Percentiles rank a stretch among this genome's conserved stretches.
phyloP scores from a whole-genome alignment of 108 stramenopile genomes.

The Cyclotella baltica region DNA sequence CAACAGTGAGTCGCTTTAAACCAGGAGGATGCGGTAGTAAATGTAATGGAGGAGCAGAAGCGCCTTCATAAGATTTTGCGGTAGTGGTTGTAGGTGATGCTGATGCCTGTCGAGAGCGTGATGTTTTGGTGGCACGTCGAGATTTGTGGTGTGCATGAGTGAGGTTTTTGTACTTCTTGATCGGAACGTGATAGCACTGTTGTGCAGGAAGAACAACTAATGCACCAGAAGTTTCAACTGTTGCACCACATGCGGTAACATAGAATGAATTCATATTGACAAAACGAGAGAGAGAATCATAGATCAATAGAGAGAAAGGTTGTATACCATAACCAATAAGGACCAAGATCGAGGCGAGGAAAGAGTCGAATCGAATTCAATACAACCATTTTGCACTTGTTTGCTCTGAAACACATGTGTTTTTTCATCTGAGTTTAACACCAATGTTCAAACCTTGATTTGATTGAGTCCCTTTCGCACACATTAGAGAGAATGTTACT shows the following conservation, averaged over 20 bases:
- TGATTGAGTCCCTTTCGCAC: no score
- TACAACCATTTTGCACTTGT: no score
- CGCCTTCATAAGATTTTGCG: background rate
- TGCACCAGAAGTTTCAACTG: background rate
- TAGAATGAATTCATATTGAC: background rate
- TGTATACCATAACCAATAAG: background rate
- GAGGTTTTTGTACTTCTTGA: background rate
- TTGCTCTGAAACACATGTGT: no score
- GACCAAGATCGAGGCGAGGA: no score
- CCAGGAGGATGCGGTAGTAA: background rate
- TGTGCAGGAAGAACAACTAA: background rate
- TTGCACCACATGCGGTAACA: background rate
- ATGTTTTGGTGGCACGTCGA: background rate
- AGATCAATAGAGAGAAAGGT: background rate
- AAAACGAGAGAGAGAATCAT: background rate
- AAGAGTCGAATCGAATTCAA: no score
- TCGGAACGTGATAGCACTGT: background rate
- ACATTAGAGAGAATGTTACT: no score
- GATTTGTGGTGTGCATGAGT: background rate
- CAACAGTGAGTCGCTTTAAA: background rate
- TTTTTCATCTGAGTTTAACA: no score
- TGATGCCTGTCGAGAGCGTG: background rate
- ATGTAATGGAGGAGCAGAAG: constrained; percentile 5
- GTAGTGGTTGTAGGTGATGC: background rate
- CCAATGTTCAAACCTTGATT: no score